phyloP scores from a whole-genome alignment of 345 rosid genomes.

The Populus deltoides region DNA sequence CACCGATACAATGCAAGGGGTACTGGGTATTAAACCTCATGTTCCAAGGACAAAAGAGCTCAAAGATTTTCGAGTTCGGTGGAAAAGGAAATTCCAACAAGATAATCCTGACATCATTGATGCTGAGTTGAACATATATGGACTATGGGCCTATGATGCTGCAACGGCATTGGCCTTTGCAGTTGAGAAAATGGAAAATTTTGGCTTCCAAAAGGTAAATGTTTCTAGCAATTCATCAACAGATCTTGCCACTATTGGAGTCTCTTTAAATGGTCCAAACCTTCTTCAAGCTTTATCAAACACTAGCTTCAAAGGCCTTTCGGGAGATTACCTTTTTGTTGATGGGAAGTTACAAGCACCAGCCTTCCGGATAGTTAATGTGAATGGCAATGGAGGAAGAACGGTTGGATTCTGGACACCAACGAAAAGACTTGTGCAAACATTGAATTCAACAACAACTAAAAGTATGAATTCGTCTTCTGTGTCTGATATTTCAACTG shows the following conservation, averaged over 20 bases:
- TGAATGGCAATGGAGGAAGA: slow-evolving; percentile 17
- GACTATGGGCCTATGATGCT: slow-evolving; percentile 45
- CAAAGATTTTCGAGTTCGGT: slow-evolving; percentile 20
- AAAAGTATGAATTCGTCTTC: neutral
- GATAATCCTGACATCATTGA: slow-evolving; percentile 18
- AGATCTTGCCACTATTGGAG: slow-evolving; percentile 15
- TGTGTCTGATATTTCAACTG: neutral
- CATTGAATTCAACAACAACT: neutral
- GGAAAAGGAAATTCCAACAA: slow-evolving; percentile 28
- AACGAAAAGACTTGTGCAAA: slow-evolving; percentile 2
- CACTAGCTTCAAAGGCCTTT: slow-evolving; percentile 29
- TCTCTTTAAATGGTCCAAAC: slow-evolving; percentile 22
- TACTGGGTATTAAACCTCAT: slow-evolving; percentile 30
- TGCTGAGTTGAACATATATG: slow-evolving; percentile 24
- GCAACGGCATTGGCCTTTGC: slow-evolving; percentile 37
- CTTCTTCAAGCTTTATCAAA: slow-evolving; percentile 15
- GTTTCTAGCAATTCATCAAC: neutral
- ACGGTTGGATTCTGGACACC: slow-evolving; percentile 40
- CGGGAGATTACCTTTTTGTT: slow-evolving; percentile 32
- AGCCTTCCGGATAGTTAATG: slow-evolving; percentile 36
- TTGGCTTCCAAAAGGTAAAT: neutral
- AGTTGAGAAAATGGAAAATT: slow-evolving; percentile 18
- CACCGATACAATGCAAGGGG: slow-evolving; percentile 40
- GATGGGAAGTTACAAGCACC: slow-evolving; percentile 30
- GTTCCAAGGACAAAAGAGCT: slow-evolving; percentile 19